Percentiles rank a stretch among this genome's conserved stretches.
Conservation (phyloP, 2,329 filamentous ascomycete genomes). For the Kalaharituber pfeilii region DNA sequence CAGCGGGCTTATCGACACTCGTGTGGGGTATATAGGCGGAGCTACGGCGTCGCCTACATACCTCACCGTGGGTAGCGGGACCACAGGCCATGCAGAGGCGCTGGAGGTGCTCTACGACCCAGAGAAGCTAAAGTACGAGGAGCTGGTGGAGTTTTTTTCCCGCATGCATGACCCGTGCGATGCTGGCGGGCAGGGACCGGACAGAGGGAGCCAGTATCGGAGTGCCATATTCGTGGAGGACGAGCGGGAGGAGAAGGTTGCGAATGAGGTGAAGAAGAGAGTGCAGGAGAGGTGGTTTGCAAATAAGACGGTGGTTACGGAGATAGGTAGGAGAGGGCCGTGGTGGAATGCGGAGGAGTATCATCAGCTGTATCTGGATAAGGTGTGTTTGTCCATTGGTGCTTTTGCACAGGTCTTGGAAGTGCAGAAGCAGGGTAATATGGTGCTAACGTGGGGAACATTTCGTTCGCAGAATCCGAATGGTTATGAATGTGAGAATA, state of each 20-base stretch:
- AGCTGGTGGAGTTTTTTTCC: constrained; percentile 87
- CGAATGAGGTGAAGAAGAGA: constrained; percentile 58
- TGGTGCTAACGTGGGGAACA: no score
- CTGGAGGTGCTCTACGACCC: constrained; percentile 79
- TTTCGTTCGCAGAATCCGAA: no score
- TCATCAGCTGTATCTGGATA: constrained; percentile 62
- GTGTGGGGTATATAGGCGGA: constrained; percentile 87
- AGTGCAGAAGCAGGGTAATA: constrained; percentile 36
- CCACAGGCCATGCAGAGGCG: constrained; percentile 83
- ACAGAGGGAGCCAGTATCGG: constrained; percentile 78
- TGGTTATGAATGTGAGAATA: constrained; percentile 70
- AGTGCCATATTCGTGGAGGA: constrained; percentile 78
- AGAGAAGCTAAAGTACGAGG: constrained; percentile 52
- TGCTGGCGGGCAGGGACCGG: constrained; percentile 64
- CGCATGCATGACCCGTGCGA: constrained; percentile 95
- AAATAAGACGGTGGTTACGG: constrained; percentile 48
- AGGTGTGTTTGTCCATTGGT: no score
- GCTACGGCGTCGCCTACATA: constrained; percentile 58
- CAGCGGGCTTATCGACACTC: constrained; percentile 78
- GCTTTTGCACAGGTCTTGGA: constrained; percentile 21
- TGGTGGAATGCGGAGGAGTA: constrained; percentile 97
- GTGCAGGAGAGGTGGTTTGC: constrained; percentile 77
- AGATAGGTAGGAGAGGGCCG: constrained; percentile 56
- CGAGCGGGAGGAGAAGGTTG: constrained; percentile 61
- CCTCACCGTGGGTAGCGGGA: constrained; percentile 61